These are phyloP conservation scores for Pleurotus platypus DNA, from an alignment of 768 basidiomycete genomes.

Conservation along the genomic window DNA sequence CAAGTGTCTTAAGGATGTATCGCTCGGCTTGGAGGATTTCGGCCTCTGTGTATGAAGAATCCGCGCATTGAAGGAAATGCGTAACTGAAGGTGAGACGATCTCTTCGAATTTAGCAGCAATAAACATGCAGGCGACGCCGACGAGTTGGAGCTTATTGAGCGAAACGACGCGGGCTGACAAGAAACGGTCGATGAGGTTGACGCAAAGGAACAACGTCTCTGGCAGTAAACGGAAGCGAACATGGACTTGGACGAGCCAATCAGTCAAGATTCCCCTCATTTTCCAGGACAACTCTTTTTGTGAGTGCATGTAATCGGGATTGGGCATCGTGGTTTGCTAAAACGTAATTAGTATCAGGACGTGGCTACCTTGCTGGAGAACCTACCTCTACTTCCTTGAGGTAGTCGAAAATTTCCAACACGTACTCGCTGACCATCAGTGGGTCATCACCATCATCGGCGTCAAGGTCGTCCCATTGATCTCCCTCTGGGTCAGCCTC, in stretches of 20 bases:
- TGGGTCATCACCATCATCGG: slow-evolving; percentile 90
- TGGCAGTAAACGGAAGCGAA: slow-evolving; percentile 85
- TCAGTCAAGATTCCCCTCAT: slow-evolving; percentile 95
- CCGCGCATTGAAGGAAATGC: slow-evolving; percentile 87
- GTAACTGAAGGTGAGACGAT: slow-evolving; percentile 85
- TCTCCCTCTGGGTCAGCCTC: slow-evolving; percentile 67
- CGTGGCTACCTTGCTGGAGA: neutral
- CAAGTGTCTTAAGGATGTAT: slow-evolving; percentile 89
- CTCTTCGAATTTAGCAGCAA: slow-evolving; percentile 96
- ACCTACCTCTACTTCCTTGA: slow-evolving; percentile 83
- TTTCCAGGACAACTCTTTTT: slow-evolving; percentile 93
- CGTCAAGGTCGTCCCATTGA: slow-evolving; percentile 89
- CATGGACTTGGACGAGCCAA: slow-evolving; percentile 95
- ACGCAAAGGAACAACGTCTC: slow-evolving; percentile 94
- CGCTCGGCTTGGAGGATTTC: slow-evolving; percentile 69
- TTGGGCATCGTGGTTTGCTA: slow-evolving; percentile 83
- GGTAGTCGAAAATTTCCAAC: slow-evolving; percentile 87
- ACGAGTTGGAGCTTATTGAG: slow-evolving; percentile 94
- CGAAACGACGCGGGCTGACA: slow-evolving; percentile 75
- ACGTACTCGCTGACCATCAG: slow-evolving; percentile 98
- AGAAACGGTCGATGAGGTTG: slow-evolving; percentile 89
- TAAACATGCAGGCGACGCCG: slow-evolving; percentile 89
- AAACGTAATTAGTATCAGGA: slow-evolving; percentile 7
- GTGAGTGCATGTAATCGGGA: slow-evolving; percentile 91
- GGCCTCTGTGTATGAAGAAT: slow-evolving; percentile 84